Evolutionary conservation across 2,329 filamentous ascomycete genomes (phyloP).

Genomic region (Phaeophleospora eucalypticola): DNA sequence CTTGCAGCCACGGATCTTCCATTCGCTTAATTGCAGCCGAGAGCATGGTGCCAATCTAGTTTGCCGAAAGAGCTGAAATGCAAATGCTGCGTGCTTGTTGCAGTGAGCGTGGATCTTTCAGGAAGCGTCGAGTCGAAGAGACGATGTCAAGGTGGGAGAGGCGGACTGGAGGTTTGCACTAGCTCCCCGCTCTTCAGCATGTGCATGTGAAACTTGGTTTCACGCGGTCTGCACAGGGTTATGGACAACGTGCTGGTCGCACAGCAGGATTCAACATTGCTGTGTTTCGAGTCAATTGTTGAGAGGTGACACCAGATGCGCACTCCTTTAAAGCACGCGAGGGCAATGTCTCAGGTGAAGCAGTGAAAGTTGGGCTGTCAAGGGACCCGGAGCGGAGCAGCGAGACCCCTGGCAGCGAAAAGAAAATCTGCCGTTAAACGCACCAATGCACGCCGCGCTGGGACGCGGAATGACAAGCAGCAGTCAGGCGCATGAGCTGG

Average conservation of each 20-base stretch:
- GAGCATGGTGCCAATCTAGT: background rate
- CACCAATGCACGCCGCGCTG: conserved; percentile 19
- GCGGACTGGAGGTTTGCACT: background rate
- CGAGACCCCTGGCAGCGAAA: background rate
- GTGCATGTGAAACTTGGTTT: background rate
- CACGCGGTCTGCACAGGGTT: background rate
- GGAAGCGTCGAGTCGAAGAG: background rate
- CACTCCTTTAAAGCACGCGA: background rate
- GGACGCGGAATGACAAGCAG: conserved; percentile 8
- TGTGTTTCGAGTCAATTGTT: too few species aligned
- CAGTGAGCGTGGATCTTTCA: too few species aligned
- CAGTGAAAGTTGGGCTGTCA: background rate
- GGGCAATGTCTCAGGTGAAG: background rate
- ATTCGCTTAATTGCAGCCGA: background rate
- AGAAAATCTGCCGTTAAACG: conserved; percentile 2
- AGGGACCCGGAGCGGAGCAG: background rate
- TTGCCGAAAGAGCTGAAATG: background rate
- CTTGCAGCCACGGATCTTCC: background rate
- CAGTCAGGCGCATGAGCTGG: background rate
- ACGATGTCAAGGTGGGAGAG: background rate
- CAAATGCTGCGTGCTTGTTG: background rate
- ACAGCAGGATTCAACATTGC: too few species aligned
- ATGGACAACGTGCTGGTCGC: background rate
- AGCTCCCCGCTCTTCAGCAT: background rate
- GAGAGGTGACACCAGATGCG: background rate